Evolutionary conservation across 148 eudicot genomes (phyloP).

Genomic region (Vaccinium vitisidaea): DNA sequence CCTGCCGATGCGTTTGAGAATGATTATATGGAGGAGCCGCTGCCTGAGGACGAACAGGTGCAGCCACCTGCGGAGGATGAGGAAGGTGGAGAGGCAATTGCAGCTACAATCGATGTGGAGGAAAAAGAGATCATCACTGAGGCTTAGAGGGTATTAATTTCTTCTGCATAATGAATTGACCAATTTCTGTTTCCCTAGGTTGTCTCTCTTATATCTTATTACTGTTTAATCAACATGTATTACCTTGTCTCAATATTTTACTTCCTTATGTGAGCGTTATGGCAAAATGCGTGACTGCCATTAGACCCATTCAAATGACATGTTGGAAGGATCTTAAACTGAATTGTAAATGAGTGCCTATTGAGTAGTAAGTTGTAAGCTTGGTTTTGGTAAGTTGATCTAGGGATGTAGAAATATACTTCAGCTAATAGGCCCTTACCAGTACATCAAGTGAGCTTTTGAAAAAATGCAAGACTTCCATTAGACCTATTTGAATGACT

Average conservation of each 20-base stretch:
- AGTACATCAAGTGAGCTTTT: background rate
- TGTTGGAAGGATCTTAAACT: background rate
- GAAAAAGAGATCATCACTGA: slow-evolving; percentile 59
- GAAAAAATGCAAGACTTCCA: background rate
- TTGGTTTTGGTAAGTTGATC: background rate
- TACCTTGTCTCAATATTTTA: background rate
- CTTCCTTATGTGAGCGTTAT: background rate
- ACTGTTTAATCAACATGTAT: background rate
- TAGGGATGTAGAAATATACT: no score
- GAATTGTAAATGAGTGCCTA: background rate
- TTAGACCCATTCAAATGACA: background rate
- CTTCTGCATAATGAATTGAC: background rate
- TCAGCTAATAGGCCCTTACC: no score
- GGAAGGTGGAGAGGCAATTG: slow-evolving; percentile 49
- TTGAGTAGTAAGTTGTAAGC: background rate
- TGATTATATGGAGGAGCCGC: slow-evolving; percentile 91
- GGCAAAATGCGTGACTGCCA: background rate
- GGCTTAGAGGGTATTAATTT: slow-evolving; percentile 50
- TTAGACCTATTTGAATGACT: background rate
- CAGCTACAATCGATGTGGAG: slow-evolving; percentile 55
- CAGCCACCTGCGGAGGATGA: slow-evolving; percentile 83
- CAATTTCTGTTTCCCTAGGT: background rate
- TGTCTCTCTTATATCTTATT: background rate
- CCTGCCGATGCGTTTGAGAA: slow-evolving; percentile 96
- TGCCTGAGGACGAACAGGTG: slow-evolving; percentile 92